Conservation (phyloP, 495 filamentous ascomycete species). For the Penicillium manginii region DNA sequence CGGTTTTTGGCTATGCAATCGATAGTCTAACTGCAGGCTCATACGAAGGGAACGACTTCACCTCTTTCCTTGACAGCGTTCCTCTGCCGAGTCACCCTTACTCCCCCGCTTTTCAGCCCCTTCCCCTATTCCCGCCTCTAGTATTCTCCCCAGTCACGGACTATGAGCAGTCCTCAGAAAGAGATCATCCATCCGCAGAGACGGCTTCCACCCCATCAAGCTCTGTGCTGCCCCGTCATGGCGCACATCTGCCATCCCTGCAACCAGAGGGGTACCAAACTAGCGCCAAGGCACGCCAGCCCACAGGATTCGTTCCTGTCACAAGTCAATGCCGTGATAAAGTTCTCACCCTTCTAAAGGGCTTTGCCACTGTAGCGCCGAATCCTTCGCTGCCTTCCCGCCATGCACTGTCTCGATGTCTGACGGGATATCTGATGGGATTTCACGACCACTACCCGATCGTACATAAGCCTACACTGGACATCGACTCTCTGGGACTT, state of each 20-base stretch:
- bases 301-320: conserved; percentile 37
- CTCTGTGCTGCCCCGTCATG: conserved; percentile 44
- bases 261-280: conserved; percentile 42
- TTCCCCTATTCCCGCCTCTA: conserved; percentile 42
- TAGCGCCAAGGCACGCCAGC: conserved; percentile 32
- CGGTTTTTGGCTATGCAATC: conserved; percentile 34
- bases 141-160: conserved; percentile 36
- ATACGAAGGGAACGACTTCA: conserved; percentile 45
- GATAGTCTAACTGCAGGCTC: conserved; percentile 20
- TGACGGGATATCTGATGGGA: conserved; percentile 69
- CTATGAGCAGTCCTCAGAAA: conserved; percentile 31
- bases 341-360: conserved; percentile 25
- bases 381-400: conserved; percentile 51
- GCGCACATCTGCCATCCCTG: conserved; percentile 43
- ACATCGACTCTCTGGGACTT: conserved; percentile 54
- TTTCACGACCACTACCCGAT: conserved; percentile 73
- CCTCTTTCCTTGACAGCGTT: conserved; percentile 47
- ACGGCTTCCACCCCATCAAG: conserved; percentile 34
- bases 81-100: conserved; percentile 45
- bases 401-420: conserved; percentile 65
- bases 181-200: conserved; percentile 17
- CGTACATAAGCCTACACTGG: conserved; percentile 66
- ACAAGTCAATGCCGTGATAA: conserved; percentile 43
- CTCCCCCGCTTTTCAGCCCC: conserved; percentile 44
- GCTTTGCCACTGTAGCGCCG: conserved; percentile 43